Percentiles rank a stretch among this genome's conserved stretches.
Evolutionary conservation across 495 filamentous ascomycete genomes (phyloP).

Genomic region (Tuber magnatum): DNA sequence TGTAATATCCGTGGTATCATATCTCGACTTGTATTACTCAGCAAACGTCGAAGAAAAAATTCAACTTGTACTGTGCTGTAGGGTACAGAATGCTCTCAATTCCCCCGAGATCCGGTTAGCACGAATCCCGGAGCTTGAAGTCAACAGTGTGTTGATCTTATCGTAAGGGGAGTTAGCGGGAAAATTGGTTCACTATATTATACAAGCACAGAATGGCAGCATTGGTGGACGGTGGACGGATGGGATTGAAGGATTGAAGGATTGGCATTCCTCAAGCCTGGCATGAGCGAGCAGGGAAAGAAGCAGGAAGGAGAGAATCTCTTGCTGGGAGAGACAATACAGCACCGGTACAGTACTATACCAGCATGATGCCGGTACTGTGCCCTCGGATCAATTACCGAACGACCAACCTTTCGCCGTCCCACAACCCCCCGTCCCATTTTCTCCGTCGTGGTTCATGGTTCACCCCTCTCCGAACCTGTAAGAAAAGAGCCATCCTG

Average conservation of each 20-base stretch:
- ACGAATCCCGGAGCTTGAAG: not conserved
- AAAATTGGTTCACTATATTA: not conserved
- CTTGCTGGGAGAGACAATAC: not conserved
- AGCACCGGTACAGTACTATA: not conserved
- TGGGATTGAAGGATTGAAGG: not conserved
- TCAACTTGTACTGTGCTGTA: slow-evolving; percentile 1
- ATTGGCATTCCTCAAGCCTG: not conserved
- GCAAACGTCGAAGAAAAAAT: slow-evolving; percentile 10
- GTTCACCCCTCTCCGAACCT: not conserved
- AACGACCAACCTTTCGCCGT: slow-evolving; percentile 16
- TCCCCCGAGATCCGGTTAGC: not conserved
- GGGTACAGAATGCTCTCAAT: slow-evolving; percentile 12
- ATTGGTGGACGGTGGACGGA: not conserved
- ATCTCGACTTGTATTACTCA: slow-evolving; percentile 17
- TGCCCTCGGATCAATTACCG: slow-evolving; percentile 25
- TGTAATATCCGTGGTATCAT: not conserved
- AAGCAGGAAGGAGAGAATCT: not conserved
- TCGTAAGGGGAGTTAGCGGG: not conserved
- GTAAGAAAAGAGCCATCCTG: not conserved
- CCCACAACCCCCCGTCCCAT: slow-evolving; percentile 14
- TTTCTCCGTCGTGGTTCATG: not conserved
- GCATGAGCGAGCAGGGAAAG: not conserved
- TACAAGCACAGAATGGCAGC: too few species aligned
- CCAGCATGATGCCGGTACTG: not conserved
- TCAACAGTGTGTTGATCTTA: not conserved